Evolutionary conservation across 176 grass and related monocot species (phyloP).

Genomic region (Aegilops umbellulata): DNA sequence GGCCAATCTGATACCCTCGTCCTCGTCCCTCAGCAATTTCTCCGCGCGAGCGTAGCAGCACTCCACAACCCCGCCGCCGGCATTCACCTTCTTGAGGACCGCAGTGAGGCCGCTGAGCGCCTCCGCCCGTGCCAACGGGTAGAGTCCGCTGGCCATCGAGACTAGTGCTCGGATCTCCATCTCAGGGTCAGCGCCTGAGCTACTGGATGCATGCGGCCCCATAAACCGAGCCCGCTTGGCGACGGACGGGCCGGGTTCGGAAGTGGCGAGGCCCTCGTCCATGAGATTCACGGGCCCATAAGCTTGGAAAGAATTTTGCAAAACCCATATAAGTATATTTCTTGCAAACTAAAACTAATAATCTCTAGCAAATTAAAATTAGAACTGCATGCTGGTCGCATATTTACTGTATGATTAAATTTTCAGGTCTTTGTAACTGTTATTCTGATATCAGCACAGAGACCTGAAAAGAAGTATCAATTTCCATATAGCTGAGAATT

Average conservation of each 20-base stretch:
- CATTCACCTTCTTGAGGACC: conserved; percentile 44
- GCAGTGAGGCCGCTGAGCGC: conserved; percentile 51
- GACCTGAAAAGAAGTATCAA: no score
- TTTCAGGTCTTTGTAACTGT: no score
- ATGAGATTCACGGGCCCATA: neutral
- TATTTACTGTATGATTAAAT: no score
- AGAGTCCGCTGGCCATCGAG: conserved; percentile 56
- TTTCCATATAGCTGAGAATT: no score
- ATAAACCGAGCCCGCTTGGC: conserved; percentile 40
- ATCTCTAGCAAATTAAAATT: neutral
- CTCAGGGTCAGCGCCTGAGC: neutral
- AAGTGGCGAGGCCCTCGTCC: conserved; percentile 6
- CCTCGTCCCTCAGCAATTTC: conserved; percentile 56
- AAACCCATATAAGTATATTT: neutral
- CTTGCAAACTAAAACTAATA: neutral
- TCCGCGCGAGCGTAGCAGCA: conserved; percentile 44
- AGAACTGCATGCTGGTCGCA: no score
- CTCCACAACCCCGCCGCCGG: conserved; percentile 23
- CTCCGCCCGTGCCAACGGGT: conserved; percentile 51
- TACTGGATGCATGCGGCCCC: conserved; percentile 15
- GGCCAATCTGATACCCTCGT: conserved; percentile 55
- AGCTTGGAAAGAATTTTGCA: neutral
- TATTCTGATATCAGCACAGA: no score
- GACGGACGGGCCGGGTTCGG: neutral
- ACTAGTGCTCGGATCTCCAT: conserved; percentile 41